Evolutionary conservation across 139 green algal genomes (phyloP).

Genomic region (Volvox reticuliferus): DNA sequence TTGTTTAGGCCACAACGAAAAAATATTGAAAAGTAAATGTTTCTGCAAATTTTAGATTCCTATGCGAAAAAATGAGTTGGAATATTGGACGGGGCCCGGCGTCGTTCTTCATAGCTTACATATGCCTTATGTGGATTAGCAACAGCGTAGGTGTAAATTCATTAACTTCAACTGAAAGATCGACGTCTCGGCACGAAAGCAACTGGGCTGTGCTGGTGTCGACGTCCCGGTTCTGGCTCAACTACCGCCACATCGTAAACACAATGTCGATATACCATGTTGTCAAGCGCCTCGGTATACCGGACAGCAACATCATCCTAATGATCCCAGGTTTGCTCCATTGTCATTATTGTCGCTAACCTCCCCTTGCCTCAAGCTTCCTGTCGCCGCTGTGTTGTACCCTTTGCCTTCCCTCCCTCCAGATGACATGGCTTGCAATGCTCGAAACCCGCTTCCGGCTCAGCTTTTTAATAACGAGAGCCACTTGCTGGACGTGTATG

Average conservation of each 20-base stretch:
- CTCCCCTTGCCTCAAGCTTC: neutral
- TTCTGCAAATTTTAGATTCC: too few species aligned
- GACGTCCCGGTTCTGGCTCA: constrained; percentile 86
- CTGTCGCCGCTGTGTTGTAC: neutral
- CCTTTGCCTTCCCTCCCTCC: constrained; percentile 1
- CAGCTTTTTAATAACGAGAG: constrained; percentile 79
- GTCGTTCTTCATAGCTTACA: too few species aligned
- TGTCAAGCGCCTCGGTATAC: constrained; percentile 89
- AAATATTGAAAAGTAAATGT: too few species aligned
- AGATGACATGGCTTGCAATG: constrained; percentile 94
- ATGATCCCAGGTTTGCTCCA: constrained; percentile 89
- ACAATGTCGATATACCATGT: constrained; percentile 84
- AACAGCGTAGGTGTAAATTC: too few species aligned
- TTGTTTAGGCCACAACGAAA: too few species aligned
- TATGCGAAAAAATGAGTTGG: too few species aligned
- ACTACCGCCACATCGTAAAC: constrained; percentile 91
- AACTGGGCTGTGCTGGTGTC: constrained; percentile 91
- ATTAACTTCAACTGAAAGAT: neutral
- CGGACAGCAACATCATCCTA: constrained; percentile 94
- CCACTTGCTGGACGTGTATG: constrained; percentile 87
- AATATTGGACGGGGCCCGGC: too few species aligned
- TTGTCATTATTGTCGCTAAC: neutral
- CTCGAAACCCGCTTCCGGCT: constrained; percentile 82
- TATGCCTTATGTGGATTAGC: too few species aligned
- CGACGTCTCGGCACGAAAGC: constrained; percentile 63